Base-by-base conservation (phyloP, 2,329 filamentous ascomycete genomes). In the Curvularia verruculosa region DNA sequence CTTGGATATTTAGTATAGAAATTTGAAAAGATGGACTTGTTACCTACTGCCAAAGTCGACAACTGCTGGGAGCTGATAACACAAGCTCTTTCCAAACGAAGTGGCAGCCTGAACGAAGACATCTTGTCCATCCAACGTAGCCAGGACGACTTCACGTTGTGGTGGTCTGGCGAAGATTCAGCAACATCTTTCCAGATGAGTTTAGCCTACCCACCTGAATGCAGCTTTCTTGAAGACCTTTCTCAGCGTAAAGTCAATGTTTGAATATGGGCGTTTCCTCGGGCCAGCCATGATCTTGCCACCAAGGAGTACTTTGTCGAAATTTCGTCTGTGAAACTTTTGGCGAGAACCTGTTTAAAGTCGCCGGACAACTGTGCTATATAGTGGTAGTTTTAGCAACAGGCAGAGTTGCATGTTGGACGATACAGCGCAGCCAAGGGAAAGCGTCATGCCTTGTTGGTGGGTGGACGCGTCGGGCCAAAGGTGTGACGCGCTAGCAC, bases 51-150 rank as follows among this genome's bases (percentile, higher is more conserved):
- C 94, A 75, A 88, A 86, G 69, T 94, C 89, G 54, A 96, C 88
- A 29, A 97, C 87, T 23, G 93, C 93, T 8, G 93, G 93, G 1
- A 97, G 83, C 74, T 97, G 93, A 73, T 94, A 97, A 79, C 94
- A 97, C 51, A 97, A 77, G 70, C 91, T 96, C 77, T 97, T 97
- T 40, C 93, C 94, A 75, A 97, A 97, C 9, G 89, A 91, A 3
- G 90, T 93, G 52, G 90, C 90, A 45, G 94, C 94, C 77, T 97
- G 94, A 1, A 98, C 84, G 71, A 96, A 97, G 41, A 98, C 89
- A 87, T 98, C 94, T 61, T 93, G 84, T 15, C 91, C 89, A 54
- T 89, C 86, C 8, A 97, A 82, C 2, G 91, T 90, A 7, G 91
- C 90, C 56, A 84, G 82, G 53, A 98, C 94, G 54, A 97, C 92